Evolutionary conservation across 148 eudicot species (phyloP).

Genomic region (Nepenthes mirabilis): DNA sequence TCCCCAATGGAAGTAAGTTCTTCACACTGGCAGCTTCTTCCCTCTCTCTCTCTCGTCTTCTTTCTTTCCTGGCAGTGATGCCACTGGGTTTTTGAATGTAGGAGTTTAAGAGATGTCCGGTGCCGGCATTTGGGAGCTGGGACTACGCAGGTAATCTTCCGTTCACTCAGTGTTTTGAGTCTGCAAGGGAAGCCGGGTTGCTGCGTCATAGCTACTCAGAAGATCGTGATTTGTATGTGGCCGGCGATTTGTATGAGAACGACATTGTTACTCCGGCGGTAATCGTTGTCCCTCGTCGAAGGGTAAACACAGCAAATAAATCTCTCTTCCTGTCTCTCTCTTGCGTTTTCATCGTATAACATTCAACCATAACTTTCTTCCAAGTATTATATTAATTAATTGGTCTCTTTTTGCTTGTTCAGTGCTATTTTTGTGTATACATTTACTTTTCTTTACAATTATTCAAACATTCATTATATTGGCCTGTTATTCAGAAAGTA

Average conservation of each 20-base stretch:
- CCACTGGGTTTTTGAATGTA: neutral
- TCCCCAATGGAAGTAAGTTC: conserved; percentile 22
- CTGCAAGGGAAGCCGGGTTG: conserved; percentile 43
- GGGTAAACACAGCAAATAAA: conserved; percentile 17
- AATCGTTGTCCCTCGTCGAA: conserved; percentile 76
- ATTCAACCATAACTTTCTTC: too few species aligned
- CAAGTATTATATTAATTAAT: too few species aligned
- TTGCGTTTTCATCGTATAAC: too few species aligned
- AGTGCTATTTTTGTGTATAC: too few species aligned
- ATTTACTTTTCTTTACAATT: too few species aligned
- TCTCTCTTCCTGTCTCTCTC: neutral
- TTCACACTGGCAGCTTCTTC: neutral
- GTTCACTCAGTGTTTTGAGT: conserved; percentile 68
- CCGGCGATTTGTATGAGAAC: conserved; percentile 75
- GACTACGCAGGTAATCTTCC: conserved; percentile 43
- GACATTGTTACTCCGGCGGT: conserved; percentile 80
- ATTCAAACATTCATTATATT: too few species aligned
- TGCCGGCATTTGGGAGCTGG: conserved; percentile 92
- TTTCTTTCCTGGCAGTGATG: neutral
- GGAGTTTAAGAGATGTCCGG: conserved; percentile 17
- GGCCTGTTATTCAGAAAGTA: too few species aligned
- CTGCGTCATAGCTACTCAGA: conserved; percentile 21
- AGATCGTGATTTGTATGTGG: conserved; percentile 72
- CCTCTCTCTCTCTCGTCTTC: neutral
- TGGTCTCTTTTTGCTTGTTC: too few species aligned